These are phyloP conservation scores for Penicillium sp. DNA, from an alignment of 2,329 filamentous ascomycete genomes.

Conservation along the genomic window DNA sequence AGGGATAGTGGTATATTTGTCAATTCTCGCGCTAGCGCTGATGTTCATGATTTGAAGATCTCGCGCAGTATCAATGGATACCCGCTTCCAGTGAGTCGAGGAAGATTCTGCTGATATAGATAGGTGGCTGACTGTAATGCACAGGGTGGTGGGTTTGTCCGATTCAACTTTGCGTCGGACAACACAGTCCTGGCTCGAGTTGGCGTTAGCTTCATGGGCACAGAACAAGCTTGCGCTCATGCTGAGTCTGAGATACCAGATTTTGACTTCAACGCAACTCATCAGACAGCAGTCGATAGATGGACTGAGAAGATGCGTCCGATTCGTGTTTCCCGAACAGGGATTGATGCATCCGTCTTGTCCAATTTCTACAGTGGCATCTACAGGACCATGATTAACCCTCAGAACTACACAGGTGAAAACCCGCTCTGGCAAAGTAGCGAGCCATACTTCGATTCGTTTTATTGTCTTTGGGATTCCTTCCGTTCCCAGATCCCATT, in stretches of 20 bases:
- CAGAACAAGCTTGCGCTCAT: slow-evolving; percentile 63
- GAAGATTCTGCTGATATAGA: not conserved
- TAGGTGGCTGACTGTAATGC: slow-evolving; percentile 19
- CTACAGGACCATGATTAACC: slow-evolving; percentile 68
- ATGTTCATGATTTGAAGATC: slow-evolving; percentile 55
- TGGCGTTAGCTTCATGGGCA: slow-evolving; percentile 67
- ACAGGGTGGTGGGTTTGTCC: slow-evolving; percentile 63
- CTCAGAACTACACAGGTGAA: slow-evolving; percentile 71
- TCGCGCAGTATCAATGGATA: slow-evolving; percentile 60
- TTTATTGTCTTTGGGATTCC: slow-evolving; percentile 73
- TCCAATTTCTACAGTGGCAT: slow-evolving; percentile 67
- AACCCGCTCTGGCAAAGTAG: slow-evolving; percentile 64
- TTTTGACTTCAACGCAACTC: slow-evolving; percentile 60
- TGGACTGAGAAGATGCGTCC: slow-evolving; percentile 59
- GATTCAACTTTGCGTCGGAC: slow-evolving; percentile 54
- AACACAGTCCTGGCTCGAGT: slow-evolving; percentile 62
- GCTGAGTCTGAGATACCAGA: slow-evolving; percentile 66
- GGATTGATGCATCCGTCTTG: slow-evolving; percentile 32
- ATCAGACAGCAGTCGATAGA: slow-evolving; percentile 51
- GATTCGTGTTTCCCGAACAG: slow-evolving; percentile 36
- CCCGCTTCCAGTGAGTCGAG: slow-evolving; percentile 41
- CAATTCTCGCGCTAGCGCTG: slow-evolving; percentile 58
- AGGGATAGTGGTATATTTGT: slow-evolving; percentile 63
- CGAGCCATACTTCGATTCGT: slow-evolving; percentile 71
- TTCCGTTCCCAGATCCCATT: slow-evolving; percentile 69